Evolutionary conservation across 2,329 filamentous ascomycete genomes (phyloP).

Genomic region (Helicocarpus griseus): DNA sequence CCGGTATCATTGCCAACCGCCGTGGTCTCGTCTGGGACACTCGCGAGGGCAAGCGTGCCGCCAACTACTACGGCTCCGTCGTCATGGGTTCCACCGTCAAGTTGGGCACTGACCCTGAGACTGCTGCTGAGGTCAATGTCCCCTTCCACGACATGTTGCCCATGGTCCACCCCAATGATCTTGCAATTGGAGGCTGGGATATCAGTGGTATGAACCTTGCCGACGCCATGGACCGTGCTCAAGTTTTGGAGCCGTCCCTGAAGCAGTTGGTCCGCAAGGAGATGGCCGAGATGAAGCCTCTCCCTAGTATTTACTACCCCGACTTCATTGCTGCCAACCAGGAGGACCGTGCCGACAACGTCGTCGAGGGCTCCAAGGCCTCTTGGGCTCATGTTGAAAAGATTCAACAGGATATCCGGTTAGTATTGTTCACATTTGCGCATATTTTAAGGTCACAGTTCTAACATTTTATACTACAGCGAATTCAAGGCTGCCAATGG

Average conservation of each 20-base stretch:
- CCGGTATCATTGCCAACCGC: slow-evolving; percentile 93
- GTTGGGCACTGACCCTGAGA: slow-evolving; percentile 78
- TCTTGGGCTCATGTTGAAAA: slow-evolving; percentile 82
- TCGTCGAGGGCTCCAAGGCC: slow-evolving; percentile 74
- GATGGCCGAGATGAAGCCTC: slow-evolving; percentile 77
- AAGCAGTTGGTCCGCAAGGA: slow-evolving; percentile 87
- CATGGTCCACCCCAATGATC: slow-evolving; percentile 94
- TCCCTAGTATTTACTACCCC: slow-evolving; percentile 95
- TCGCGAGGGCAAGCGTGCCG: slow-evolving; percentile 70
- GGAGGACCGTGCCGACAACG: slow-evolving; percentile 88
- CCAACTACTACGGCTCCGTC: slow-evolving; percentile 98
- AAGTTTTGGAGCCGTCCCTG: slow-evolving; percentile 88
- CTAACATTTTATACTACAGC: slow-evolving; percentile 31
- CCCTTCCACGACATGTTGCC: slow-evolving; percentile 90
- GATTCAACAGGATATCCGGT: slow-evolving; percentile 85
- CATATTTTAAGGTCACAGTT: background rate
- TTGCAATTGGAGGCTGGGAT: slow-evolving; percentile 94
- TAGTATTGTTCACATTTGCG: slow-evolving; percentile 19
- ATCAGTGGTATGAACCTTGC: slow-evolving; percentile 86
- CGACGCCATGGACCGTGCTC: slow-evolving; percentile 87
- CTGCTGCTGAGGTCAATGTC: slow-evolving; percentile 84
- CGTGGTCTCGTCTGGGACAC: slow-evolving; percentile 83
- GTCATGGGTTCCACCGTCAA: slow-evolving; percentile 97
- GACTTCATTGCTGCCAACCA: slow-evolving; percentile 99
- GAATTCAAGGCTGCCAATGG: slow-evolving; percentile 79